Evolutionary conservation across 139 green algal species (phyloP), one percentile per base, ranked within the genome.

Genomic region (Chlamydomonas applanata): DNA sequence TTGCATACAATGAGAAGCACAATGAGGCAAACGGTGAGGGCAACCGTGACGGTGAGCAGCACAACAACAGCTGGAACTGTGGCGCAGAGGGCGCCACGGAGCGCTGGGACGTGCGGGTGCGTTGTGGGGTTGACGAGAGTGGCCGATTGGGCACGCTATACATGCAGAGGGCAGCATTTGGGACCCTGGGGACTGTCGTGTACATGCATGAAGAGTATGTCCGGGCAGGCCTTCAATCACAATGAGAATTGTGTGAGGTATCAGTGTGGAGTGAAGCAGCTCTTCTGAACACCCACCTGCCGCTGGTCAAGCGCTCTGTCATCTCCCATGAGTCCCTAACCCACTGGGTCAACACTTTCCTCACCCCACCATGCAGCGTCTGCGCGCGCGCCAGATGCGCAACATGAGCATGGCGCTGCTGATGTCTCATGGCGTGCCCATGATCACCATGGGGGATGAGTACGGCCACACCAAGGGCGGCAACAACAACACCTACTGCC

Each of bases 401-500:
- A 99, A 99, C 86, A 77, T 99, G 66, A 74, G 88, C 33, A 63
- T 85, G 1, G 93, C 95, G 29, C 89, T 99, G 71, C 80, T 98
- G 76, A 77, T 98, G 70, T 79, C 92, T 0, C 83, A 96, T 63
- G 95, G 95, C 16, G 90, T 98, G 45, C 95, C 95, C 61, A 99
- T 99, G 95, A 70, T 99, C 0, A 75, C 82, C 57, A 98, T 98
- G 95, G 95, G 95, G 0, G 95, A 99, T 74, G 95, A 99, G 85
- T 98, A 95, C 75, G 93, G 91, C 0, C 95, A 98, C 89, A 93
- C 82, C 80, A 98, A 96, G 82, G 16, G 67, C 57, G 95, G 95
- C 72, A 99, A 99, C 86, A 99, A 99, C 86, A 99, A 99, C 90
- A 99, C 95, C 24, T 99, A 99, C 88, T 98, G 95, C 88, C 94